Base-by-base conservation (phyloP, 2,329 filamentous ascomycete genomes). In the Zasmidium cellare region DNA sequence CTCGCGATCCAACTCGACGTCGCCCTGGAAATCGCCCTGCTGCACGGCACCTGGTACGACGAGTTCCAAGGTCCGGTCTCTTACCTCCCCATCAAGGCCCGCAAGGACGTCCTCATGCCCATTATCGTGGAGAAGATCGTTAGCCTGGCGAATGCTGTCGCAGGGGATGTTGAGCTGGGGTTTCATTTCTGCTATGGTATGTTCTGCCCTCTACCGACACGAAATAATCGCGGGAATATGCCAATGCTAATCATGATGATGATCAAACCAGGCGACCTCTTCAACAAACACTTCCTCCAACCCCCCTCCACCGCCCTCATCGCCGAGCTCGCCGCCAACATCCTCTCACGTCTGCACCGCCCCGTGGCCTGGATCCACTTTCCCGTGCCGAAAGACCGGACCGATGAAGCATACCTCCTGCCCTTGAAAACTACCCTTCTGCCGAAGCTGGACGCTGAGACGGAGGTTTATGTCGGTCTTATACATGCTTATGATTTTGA, bases 161-260 rank as follows among this genome's bases (percentile, higher is more conserved):
- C 72, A 25, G 25, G 64, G 3, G 70, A 73, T 57, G 74, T 80
- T 1, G 71, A 77, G 41, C 46, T 80, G 55, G 79, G 77, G 0
- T 71, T 77, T 28, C 79, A 81, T 64, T 69, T 81, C 19, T 81
- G 79, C 67, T 81, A 81, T 61, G 79, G 79, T 68, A 25, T 54
- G 54, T 45, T 5, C 5, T 28, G n/a, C n/a, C n/a, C n/a, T n/a
- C n/a, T n/a, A n/a, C n/a, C n/a, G n/a, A n/a, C n/a, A n/a, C n/a
- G n/a, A n/a, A n/a, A n/a, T 19, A 23, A 24, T 5, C 11, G 7
- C 12, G 3, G 22, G 28, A n/a, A 5, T 25, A 35, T 2, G 25
- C n/a, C n/a, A n/a, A n/a, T n/a, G n/a, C n/a, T n/a, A n/a, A n/a
- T n/a, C n/a, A n/a, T n/a, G n/a, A n/a, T n/a, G n/a, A n/a, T n/a